phyloP scores from a whole-genome alignment of 208 protist species.

The Crithidia acanthocephali region DNA sequence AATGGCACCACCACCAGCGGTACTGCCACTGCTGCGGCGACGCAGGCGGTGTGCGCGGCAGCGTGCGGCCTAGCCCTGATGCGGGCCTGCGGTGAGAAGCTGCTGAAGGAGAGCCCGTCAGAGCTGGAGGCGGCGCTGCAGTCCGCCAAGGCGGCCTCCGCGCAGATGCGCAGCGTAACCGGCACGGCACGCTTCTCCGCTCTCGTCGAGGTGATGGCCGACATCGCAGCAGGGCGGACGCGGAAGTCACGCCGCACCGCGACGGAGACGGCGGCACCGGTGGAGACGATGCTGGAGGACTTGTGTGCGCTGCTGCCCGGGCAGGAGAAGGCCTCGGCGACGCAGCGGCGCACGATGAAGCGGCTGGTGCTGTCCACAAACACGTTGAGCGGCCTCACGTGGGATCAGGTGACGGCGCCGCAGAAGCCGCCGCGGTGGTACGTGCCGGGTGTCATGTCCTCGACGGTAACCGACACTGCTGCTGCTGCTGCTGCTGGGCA shows the following conservation, averaged over 20 bases:
- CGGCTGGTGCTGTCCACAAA: conserved; percentile 70
- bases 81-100: conserved; percentile 79
- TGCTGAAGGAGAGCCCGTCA: conserved; percentile 73
- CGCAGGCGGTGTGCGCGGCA: conserved; percentile 47
- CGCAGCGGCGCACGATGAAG: conserved; percentile 48
- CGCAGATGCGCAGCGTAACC: conserved; percentile 30
- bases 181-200: conserved; percentile 52
- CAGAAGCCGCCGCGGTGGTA: conserved; percentile 81
- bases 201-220: conserved; percentile 70
- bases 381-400: conserved; percentile 57
- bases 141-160: conserved; percentile 41
- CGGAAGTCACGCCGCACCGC: conserved; percentile 46
- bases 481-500: not conserved
- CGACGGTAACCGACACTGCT: not conserved
- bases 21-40: conserved; percentile 7
- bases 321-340: conserved; percentile 18
- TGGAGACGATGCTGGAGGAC: conserved; percentile 62
- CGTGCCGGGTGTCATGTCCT: conserved; percentile 46
- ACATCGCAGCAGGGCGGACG: conserved; percentile 63
- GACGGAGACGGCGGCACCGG: conserved; percentile 52
- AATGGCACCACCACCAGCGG: not conserved
- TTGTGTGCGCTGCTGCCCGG: conserved; percentile 57
- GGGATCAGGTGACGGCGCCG: conserved; percentile 35
- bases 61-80: conserved; percentile 68
- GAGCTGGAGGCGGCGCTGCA: conserved; percentile 61